phyloP scores from a whole-genome alignment of 148 eudicot genomes.

The Mesembryanthemum crystallinum region DNA sequence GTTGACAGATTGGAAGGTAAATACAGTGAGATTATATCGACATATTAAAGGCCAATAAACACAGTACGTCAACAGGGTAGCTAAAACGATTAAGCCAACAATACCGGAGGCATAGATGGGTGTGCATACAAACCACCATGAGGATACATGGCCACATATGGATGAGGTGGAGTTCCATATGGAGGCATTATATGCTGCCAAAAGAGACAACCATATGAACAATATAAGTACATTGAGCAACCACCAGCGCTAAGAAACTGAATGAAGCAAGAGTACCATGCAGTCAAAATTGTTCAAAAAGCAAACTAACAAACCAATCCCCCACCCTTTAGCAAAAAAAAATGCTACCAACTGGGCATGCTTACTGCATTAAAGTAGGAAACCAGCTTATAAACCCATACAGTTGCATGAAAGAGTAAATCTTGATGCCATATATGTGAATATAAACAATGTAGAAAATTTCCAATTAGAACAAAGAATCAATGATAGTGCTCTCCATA shows the following conservation, averaged over 20 bases:
- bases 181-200: conserved; percentile 93
- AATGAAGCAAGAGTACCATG: neutral
- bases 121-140: conserved; percentile 93
- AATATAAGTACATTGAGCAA: neutral
- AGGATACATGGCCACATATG: conserved; percentile 98
- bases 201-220: conserved; percentile 15
- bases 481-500: conserved; percentile 22
- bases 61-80: neutral
- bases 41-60: neutral
- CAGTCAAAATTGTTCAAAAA: neutral
- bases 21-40: neutral
- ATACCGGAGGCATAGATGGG: conserved; percentile 95
- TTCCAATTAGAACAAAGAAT: neutral
- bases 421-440: neutral
- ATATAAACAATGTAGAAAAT: neutral
- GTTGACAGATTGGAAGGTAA: conserved; percentile 1
- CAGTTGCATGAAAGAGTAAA: neutral
- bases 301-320: no score
- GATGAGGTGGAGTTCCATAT: conserved; percentile 99
- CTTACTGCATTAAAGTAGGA: no score
- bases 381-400: neutral
- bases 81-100: conserved; percentile 9
- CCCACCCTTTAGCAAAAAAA: no score
- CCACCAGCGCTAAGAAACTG: neutral
- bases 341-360: no score